A percentile compares a stretch with the other conserved stretches of the same genome.
phyloP scores from a whole-genome alignment of 352 stramenopile species.

The Pythium rishiriense region DNA sequence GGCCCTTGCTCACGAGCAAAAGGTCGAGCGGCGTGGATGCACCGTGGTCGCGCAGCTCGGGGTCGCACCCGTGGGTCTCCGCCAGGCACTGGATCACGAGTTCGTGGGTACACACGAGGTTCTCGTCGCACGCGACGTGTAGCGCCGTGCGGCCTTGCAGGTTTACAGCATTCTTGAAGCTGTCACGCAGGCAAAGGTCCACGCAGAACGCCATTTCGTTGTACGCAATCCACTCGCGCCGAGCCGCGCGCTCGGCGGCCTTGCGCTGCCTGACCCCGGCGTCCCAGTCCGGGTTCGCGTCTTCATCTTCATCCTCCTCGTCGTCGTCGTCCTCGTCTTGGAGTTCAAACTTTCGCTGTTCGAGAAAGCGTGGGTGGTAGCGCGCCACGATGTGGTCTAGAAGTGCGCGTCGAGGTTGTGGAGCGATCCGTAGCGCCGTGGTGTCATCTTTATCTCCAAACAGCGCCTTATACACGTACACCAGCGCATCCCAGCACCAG shows the following conservation, averaged over 20 bases:
- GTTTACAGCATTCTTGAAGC: slow-evolving; percentile 66
- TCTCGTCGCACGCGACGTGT: slow-evolving; percentile 79
- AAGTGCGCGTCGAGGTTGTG: background rate
- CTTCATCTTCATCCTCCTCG: slow-evolving; percentile 30
- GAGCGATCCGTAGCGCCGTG: slow-evolving; percentile 29
- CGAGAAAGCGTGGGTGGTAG: slow-evolving; percentile 34
- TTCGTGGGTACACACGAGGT: slow-evolving; percentile 81
- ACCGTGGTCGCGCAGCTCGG: slow-evolving; percentile 52
- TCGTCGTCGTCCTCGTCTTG: slow-evolving; percentile 22
- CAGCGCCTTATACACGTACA: slow-evolving; percentile 42
- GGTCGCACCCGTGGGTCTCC: slow-evolving; percentile 57
- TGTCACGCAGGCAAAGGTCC: slow-evolving; percentile 55
- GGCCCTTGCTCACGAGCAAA: slow-evolving; percentile 47
- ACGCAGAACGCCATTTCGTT: slow-evolving; percentile 62
- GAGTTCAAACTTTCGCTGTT: slow-evolving; percentile 26
- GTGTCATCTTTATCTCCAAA: slow-evolving; percentile 33
- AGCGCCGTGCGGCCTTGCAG: slow-evolving; percentile 63
- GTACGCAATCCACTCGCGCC: slow-evolving; percentile 46
- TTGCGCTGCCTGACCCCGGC: slow-evolving; percentile 25
- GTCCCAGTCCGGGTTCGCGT: slow-evolving; percentile 31
- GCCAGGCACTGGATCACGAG: slow-evolving; percentile 52
- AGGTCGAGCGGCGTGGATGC: slow-evolving; percentile 40
- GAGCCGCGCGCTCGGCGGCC: slow-evolving; percentile 14
- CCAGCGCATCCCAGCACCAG: slow-evolving; percentile 59
- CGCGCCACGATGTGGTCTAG: slow-evolving; percentile 51